Base-by-base conservation (phyloP, 371 early-diverging fungal genomes). In the Mortierella polycephala region DNA sequence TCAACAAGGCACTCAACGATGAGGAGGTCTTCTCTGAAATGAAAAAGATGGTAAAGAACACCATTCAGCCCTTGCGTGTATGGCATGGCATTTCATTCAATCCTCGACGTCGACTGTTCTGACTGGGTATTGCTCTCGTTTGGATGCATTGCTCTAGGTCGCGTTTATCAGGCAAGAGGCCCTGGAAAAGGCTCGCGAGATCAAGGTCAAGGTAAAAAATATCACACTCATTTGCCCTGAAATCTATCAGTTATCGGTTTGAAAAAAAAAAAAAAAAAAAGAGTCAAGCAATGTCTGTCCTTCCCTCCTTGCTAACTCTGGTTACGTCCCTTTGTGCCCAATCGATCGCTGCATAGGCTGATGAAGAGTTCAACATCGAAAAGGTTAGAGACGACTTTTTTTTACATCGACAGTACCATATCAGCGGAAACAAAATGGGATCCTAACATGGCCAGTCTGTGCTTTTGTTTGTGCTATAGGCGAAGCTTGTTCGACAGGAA, bases 281-380 rank as follows among this genome's bases (percentile, higher is more conserved):
- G 60, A 49, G 6, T 60, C 7, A 47, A 11, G 18, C 16, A 1
- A 11, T 23, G 11, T 14, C 37, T 3, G 6, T 37, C n/a, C n/a
- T 16, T 18, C 41, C 46, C 11, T 41, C 13, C 45, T 52, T n/a
- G 18, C 64, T 30, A 45, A 47, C 50, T n/a, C 37, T n/a, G n/a
- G n/a, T n/a, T n/a, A n/a, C n/a, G n/a, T n/a, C n/a, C n/a, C n/a
- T n/a, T n/a, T n/a, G n/a, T n/a, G n/a, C n/a, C n/a, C 39, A 8
- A 41, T 44, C 6, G 14, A 40, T 54, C 47, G 20, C n/a, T 20
- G n/a, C 8, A 23, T 77, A 91, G 91, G 99, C 98, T 56, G 96
- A 96, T 85, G 99, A 98, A 81, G 99, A 98, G 79, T 98, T 98
- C 91, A 98, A 97, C 85, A 98, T 98, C 85, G 98, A 98, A 85